Evolutionary conservation across 345 rosid genomes (phyloP).

Genomic region (Sonneratia caseolaris): DNA sequence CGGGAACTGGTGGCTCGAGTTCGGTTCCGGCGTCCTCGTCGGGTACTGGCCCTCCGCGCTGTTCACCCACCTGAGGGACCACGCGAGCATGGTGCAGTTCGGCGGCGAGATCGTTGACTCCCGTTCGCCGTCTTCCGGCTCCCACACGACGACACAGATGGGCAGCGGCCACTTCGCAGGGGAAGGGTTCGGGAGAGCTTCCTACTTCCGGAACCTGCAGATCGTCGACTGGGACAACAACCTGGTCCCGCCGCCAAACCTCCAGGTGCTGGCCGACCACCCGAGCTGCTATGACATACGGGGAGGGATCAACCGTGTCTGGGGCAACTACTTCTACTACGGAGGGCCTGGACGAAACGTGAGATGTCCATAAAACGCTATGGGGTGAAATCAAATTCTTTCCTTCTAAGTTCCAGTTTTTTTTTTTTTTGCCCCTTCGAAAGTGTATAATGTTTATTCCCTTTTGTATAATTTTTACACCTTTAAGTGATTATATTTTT

Average conservation of each 20-base stretch:
- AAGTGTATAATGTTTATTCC: not conserved
- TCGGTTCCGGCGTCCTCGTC: conserved; percentile 76
- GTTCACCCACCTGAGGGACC: conserved; percentile 70
- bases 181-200: conserved; percentile 84
- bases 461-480: conserved; percentile 7
- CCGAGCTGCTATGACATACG: conserved; percentile 83
- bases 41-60: conserved; percentile 91
- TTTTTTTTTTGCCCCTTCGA: not conserved
- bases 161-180: conserved; percentile 92
- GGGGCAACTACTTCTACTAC: conserved; percentile 93
- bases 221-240: conserved; percentile 94
- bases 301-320: conserved; percentile 73
- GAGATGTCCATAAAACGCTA: conserved; percentile 57
- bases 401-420: not conserved
- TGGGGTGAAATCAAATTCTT: conserved; percentile 6
- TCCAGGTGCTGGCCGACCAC: conserved; percentile 72
- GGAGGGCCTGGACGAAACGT: conserved; percentile 96
- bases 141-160: conserved; percentile 85
- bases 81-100: conserved; percentile 91
- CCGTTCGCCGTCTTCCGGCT: conserved; percentile 41
- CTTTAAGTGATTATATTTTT: not conserved
- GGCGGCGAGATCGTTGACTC: conserved; percentile 86
- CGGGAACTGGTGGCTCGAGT: conserved; percentile 98
- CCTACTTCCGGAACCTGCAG: conserved; percentile 80
- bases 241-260: conserved; percentile 59